Base-by-base conservation (phyloP, 257 asterid genomes). In the Apocynum venetum region DNA sequence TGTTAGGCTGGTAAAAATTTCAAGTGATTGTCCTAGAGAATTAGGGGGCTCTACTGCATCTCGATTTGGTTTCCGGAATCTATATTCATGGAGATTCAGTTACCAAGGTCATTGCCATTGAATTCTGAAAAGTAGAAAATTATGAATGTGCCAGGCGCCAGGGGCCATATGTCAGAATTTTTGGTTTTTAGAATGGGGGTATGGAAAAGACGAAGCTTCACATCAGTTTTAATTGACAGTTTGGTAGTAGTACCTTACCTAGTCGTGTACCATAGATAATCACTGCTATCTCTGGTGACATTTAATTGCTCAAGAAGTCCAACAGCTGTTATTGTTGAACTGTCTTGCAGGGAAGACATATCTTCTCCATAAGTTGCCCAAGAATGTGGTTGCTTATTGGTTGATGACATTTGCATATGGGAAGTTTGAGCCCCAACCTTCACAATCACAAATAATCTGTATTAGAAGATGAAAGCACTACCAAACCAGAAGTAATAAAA, bases 211-310 rank as follows among this genome's bases (percentile, higher is more conserved):
- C 38, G 35, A 76, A 59, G 55, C 72, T 5, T 17, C 72, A 0
- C 6, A 35, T 6, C 19, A 65, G 71, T 65, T 65, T 61, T 11
- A 36, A 40, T 65, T 17, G 71, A 64, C 47, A 40, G 38, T 65
- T 12, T 38, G 48, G 49, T 12, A 2, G 5, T 40, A 38, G 36
- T 7, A 15, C 4, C 85, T 81, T 73, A 91, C 96, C 90, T 85
- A 72, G 88, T 91, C 67, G 81, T 84, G 76, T 89, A 91, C 96
- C 96, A 91, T 84, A 91, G 84, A 69, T 91, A 89, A 81, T 91
- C 96, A 59, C 87, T 91, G 65, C 6, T 83, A 77, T 91, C 96
- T 78, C 91, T 83, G n/a, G 96, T 91, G 75, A 89, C 73, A 77
- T 80, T 88, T 73, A 91, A 76, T 84, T 91, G 96, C 83, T 89